Base-by-base conservation (phyloP, 2,329 filamentous ascomycete species). In the Spiromastix sp. region DNA sequence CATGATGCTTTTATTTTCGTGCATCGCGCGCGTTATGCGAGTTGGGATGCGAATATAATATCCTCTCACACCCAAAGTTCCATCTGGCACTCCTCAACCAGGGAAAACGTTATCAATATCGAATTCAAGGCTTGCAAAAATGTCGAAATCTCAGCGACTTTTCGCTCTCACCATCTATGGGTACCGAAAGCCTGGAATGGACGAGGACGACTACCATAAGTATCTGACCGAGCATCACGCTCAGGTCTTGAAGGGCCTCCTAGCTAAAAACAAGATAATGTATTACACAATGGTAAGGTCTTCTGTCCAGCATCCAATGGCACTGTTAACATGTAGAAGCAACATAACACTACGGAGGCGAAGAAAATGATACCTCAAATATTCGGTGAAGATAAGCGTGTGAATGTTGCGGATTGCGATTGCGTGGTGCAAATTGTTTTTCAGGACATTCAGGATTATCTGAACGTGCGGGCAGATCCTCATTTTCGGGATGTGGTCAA, bases 381-480 rank as follows among this genome's bases (percentile, higher is more conserved):
- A 10, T 49, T 42, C 30, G 49, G 48, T 32, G 40, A 43, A 6
- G 10, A 13, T 19, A 48, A 50, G 27, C 44, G 48, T 17, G 44
- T 41, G 29, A 52, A 55, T 29, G 30, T 44, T 13, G 41, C 51
- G 3, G 48, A 52, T 20, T 56, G 50, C 39, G 55, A 57, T 33
- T 49, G 45, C 36, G 42, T 57, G 28, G 45, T 54, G n/a, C 51
- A 56, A 37, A 49, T 53, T 31, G 48, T 48, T 5, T 57, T 57
- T 36, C 39, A 41, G n/a, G 47, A 53, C 32, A 41, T 54, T 4
- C 40, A 50, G 24, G 48, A 51, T 33, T 55, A 52, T 39, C 44
- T 52, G 16, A 42, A 32, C 5, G 44, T 57, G 33, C 54, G 54
- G 42, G 43, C 40, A 5, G 52, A 57, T 42, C 48, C 49, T 12